Base-by-base conservation (phyloP, 352 stramenopile genomes). In the Phytopythium chamaehyphon region DNA sequence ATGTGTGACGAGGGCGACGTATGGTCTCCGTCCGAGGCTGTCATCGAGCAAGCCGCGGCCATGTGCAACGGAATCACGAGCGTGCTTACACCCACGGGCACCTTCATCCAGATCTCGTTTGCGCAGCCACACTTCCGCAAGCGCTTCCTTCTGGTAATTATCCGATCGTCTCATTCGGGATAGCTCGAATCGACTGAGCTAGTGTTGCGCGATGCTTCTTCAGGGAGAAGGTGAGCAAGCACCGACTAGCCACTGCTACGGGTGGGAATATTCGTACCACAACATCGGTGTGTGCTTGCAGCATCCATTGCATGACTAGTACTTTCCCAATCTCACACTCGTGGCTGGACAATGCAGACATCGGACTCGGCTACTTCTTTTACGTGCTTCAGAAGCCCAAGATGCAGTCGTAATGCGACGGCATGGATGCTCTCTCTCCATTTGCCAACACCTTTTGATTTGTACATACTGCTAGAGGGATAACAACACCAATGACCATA, bases 51-150 rank as follows among this genome's bases (percentile, higher is more conserved):
- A 43, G 71, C 64, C 12, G 40, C 64, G 21, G 67, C 63, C 18
- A 90, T 88, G 76, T 90, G 78, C 49, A 51, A 24, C 22, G 66
- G 66, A 24, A 72, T 89, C 24, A 56, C 59, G 21, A 62, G 52
- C 14, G 73, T 86, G 21, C 58, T 93, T 18, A 64, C 51, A 28
- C 49, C 55, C 0, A 47, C 63, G 12, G 82, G 83, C 19, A 58
- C 57, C 0, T 91, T 89, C 56, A 22, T 93, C 22, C 83, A 93
- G 54, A 87, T 93, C 51, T 86, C 73, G 36, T 93, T 93, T 53
- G 71, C 62, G 46, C 83, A 93, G 59, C 82, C 83, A 31, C 83
- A 92, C 54, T 93, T 93, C 63, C 73, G 83, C 51, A 88, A 76
- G 45, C 72, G 74, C 24, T 86, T 82, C 28, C 42, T 86, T 15